Conservation (phyloP, 2,329 filamentous ascomycete genomes). For the Sporothrix sp. region DNA sequence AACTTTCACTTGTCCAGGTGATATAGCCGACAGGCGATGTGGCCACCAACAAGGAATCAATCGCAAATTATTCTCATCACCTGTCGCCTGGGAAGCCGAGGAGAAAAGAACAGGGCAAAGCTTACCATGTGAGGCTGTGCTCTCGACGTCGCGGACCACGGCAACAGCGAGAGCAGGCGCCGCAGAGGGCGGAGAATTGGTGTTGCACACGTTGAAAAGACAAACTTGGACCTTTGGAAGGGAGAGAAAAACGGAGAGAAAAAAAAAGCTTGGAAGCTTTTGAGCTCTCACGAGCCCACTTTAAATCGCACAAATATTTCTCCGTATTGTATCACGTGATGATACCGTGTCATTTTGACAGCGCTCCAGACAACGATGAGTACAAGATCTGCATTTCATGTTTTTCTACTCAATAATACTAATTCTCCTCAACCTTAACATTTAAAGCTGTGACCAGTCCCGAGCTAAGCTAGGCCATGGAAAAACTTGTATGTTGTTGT, state of each 20-base stretch:
- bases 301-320: constrained; percentile 10
- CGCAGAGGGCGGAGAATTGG: background rate
- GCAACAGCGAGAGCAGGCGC: constrained; percentile 1
- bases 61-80: constrained; percentile 96
- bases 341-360: too few relatives aligned
- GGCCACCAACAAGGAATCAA: constrained; percentile 67
- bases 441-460: too few relatives aligned
- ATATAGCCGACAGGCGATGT: constrained; percentile 75
- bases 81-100: constrained; percentile 14
- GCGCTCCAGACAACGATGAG: too few relatives aligned
- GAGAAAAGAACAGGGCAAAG: constrained; percentile 10
- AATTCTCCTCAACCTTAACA: too few relatives aligned
- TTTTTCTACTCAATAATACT: too few relatives aligned
- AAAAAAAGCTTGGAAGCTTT: background rate
- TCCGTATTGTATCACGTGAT: background rate
- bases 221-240: too few relatives aligned
- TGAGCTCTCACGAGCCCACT: constrained; percentile 1
- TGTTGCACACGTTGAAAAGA: background rate
- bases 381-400: too few relatives aligned
- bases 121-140: constrained; percentile 9
- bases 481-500: too few relatives aligned
- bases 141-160: background rate
- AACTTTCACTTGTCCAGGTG: constrained; percentile 65
- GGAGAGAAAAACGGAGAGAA: background rate
- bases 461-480: too few relatives aligned